Percentiles rank a stretch among this genome's conserved stretches.
These are phyloP conservation scores for Allantophomopsis cytisporea DNA, from an alignment of 2,329 filamentous ascomycete species.

Conservation along the genomic window DNA sequence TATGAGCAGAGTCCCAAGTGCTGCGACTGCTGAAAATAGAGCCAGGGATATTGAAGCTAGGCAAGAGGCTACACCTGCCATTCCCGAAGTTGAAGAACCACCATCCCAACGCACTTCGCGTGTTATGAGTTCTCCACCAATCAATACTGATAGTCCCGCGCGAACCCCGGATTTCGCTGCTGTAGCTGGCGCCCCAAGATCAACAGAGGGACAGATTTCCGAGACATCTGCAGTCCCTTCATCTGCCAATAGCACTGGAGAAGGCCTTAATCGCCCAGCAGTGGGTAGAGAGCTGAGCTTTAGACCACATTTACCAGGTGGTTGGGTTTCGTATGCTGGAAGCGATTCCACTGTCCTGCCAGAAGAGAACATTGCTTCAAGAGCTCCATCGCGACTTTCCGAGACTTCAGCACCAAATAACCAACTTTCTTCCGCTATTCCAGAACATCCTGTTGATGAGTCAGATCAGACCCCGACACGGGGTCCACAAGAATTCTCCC, in stretches of 20 bases:
- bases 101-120: constrained; percentile 9
- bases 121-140: constrained; percentile 15
- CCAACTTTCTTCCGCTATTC: constrained; percentile 1
- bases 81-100: constrained; percentile 34
- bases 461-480: constrained; percentile 13
- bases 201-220: constrained; percentile 28
- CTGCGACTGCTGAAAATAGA: constrained; percentile 16
- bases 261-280: constrained; percentile 4
- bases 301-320: constrained; percentile 15
- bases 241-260: neutral
- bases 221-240: constrained; percentile 15
- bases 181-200: constrained; percentile 23
- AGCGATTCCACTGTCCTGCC: neutral
- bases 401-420: neutral
- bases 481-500: constrained; percentile 7
- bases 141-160: constrained; percentile 33
- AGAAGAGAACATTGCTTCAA: constrained; percentile 3
- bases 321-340: constrained; percentile 17
- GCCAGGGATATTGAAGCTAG: constrained; percentile 22
- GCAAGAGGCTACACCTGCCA: constrained; percentile 30
- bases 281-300: constrained; percentile 14
- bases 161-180: constrained; percentile 36
- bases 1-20: constrained; percentile 38
- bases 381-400: constrained; percentile 1
- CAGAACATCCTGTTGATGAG: constrained; percentile 4